Evolutionary conservation across 257 asterid species (phyloP), one percentile per base, ranked within the genome.

Genomic region (Solanum peruvianum): DNA sequence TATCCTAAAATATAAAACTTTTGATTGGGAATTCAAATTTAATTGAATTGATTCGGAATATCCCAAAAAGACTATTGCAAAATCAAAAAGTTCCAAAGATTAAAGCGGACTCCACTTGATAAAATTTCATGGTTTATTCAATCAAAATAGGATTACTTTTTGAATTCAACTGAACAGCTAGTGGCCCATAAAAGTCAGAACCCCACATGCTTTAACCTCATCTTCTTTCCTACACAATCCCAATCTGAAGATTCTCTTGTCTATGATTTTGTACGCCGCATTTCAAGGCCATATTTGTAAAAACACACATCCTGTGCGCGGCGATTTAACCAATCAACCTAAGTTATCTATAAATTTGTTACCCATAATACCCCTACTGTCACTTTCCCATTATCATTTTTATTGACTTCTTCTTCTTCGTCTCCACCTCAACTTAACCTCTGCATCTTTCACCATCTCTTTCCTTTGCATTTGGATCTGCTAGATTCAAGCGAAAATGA

Each of bases 401-500:
- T 64, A 37, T 66, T 49, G 31, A 15, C 60, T 8, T 13, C 27
- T 41, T 23, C 33, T 33, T 11, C 33, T 33, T 6, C 20, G 11
- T 21, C 62, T 4, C 33, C 66, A 6, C 33, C 29, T 2, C 29
- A 21, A 21, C 25, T 56, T 8, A 35, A 62, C 42, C 70, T 85
- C 29, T 45, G 44, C 27, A 58, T 49, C 35, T 18, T 21, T 69
- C 52, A 58, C 73, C 8, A 23, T 82, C 47, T 10, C 41, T 35
- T 33, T 33, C 3, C 3, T 47, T 67, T 69, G 49, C 87, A 3
- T 16, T 78, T 39, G 4, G 13, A n/a, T 77, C 44, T 27, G 27
- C 83, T 76, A 6, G 86, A 52, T 27, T 87, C 76, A 76, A 88
- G 33, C 85, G 62, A 89, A 87, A 73, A 94, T 93, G 98, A 93